Evolutionary conservation across 2,329 filamentous ascomycete genomes (phyloP), one percentile per base, ranked within the genome.

Genomic region (Aureobasidium leucospermi): DNA sequence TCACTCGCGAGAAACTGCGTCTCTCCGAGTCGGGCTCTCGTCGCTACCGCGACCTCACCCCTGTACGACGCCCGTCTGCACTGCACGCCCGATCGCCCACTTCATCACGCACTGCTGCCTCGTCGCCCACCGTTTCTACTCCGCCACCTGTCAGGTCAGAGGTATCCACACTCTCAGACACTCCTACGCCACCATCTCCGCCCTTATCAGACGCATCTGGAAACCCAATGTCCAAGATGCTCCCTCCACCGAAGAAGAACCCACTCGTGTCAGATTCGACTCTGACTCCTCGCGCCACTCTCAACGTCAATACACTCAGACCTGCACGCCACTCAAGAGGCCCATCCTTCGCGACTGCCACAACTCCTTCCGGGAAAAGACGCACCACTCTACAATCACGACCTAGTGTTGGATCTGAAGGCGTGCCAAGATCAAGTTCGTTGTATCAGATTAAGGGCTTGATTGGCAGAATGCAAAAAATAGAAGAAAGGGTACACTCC

Each of bases 391-490:
- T 60, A 6, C 57, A 60, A 84, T 78, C 69, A 66, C 60, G 70
- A 67, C 58, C 71, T 39, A 62, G 55, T 32, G 55, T 63, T 31
- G 58, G 63, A 8, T 61, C 64, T 6, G 66, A 66, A n/a, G 71
- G 72, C 31, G 68, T 85, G 58, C 80, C 83, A 46, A 78, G 82
- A 62, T 85, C 84, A 32, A 81, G 83, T 63, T 97, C 94, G 1
- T 83, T 99, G 52, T 88, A 89, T 65, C 94, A 99, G 71, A 96
- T 99, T 68, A 90, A 93, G 64, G 88, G 87, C 32, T 85, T 99
- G 64, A 96, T 95, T 61, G 92, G 90, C 31, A 94, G 97, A 75
- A 96, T 97, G 91, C 90, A 96, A 74, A 89, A 90, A 65, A 85
- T 99, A 62, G 94, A 97, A 73, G 90, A 94, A 63, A 85, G 94